Base-by-base conservation (phyloP, 805 yeast genomes). In the Nakazawaea laoshanensis region DNA sequence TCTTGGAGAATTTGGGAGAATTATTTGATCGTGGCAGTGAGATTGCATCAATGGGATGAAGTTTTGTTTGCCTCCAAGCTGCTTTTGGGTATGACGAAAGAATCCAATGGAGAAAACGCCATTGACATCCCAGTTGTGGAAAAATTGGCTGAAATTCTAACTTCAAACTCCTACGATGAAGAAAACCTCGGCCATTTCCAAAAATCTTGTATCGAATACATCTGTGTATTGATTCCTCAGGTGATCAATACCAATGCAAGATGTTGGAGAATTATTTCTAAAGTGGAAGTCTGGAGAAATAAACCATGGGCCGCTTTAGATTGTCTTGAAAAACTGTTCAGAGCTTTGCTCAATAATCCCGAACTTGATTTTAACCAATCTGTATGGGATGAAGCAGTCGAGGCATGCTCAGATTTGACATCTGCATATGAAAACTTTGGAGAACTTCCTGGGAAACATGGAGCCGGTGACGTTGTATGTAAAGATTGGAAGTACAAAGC, bases 1-100 rank as follows among this genome's bases (percentile, higher is more conserved):
- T 83, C 88, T 31, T 84, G 96, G 95, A 74, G 83, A 45, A 75
- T 92, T 21, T 88, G 89, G 82, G 92, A 86, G 46, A 92, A 92
- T 51, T 86, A 76, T 47, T 60, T 85, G 49, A 63, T 76, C 19
- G 89, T 89, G 15, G 94, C 96, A 0, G 77, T 78, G 18, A 83
- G 77, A 49, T 59, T 88, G 27, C 65, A 71, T n/a, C 83, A 84
- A 47, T 92, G 97, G 96, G 77, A 71, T 40, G 95, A 86, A 37
- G 96, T 83, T 3, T 61, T 88, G 13, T 56, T 71, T 22, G 96
- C 95, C 0, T 67, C 80, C n/a, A 68, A 65, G 40, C 72, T 74
- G 42, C 55, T 87, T 26, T 61, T 83, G 11, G 68, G 65, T 19
- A 55, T 78, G 22, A 74, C 72, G 39, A 68, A 68, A 32, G 72